Evolutionary conservation across 768 basidiomycete genomes (phyloP).

Genomic region (Lactifluus echinatus): DNA sequence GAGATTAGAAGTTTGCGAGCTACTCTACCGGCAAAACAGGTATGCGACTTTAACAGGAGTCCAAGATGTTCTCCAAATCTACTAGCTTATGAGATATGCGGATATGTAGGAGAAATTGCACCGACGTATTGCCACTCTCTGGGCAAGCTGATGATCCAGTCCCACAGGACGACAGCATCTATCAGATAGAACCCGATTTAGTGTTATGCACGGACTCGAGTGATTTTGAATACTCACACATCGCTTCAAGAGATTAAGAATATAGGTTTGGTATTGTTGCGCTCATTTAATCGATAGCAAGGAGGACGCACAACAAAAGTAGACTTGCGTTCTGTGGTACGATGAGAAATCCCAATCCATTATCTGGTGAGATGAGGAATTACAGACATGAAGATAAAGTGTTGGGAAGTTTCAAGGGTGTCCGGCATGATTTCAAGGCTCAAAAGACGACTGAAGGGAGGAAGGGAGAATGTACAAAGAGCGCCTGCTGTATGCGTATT

Average conservation of each 20-base stretch:
- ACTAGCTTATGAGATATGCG: slow-evolving; percentile 7
- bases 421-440: slow-evolving; percentile 31
- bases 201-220: background rate
- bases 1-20: background rate
- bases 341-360: background rate
- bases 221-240: slow-evolving; percentile 44
- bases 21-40: slow-evolving; percentile 68
- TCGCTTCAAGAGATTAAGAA: slow-evolving; percentile 28
- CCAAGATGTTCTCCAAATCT: slow-evolving; percentile 82
- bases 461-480: background rate
- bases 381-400: slow-evolving; percentile 67
- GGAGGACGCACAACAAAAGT: slow-evolving; percentile 68
- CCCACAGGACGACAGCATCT: slow-evolving; percentile 81
- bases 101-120: slow-evolving; percentile 13
- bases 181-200: background rate
- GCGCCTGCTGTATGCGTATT: slow-evolving; percentile 1
- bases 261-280: slow-evolving; percentile 23
- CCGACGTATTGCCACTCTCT: slow-evolving; percentile 71
- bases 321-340: slow-evolving; percentile 50
- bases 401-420: slow-evolving; percentile 49
- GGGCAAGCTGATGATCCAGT: slow-evolving; percentile 73
- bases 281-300: slow-evolving; percentile 15
- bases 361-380: background rate
- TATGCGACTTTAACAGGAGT: slow-evolving; percentile 78
- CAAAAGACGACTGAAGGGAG: background rate